phyloP scores from a whole-genome alignment of 1,284 basidiomycete genomes.

The Papiliotrema terrestris region DNA sequence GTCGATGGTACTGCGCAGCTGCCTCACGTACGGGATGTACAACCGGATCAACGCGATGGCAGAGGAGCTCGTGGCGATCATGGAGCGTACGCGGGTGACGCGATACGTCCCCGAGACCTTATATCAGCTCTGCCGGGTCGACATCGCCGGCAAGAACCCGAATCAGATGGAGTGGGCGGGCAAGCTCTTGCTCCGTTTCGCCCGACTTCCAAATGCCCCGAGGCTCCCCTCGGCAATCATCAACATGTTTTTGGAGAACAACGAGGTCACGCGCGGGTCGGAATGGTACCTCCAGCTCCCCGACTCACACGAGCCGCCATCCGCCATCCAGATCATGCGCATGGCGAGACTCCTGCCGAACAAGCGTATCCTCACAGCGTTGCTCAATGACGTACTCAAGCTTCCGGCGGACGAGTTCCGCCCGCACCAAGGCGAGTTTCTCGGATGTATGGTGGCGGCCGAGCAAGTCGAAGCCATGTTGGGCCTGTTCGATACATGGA shows the following conservation, averaged over 20 bases:
- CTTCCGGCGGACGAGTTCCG: not conserved
- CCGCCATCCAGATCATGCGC: conserved; percentile 1
- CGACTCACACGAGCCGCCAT: not conserved
- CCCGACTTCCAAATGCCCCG: not conserved
- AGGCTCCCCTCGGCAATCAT: conserved; percentile 3
- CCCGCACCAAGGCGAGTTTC: not conserved
- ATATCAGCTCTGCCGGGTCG: not conserved
- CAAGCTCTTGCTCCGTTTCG: not conserved
- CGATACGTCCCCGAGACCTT: not conserved
- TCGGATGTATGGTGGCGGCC: not conserved
- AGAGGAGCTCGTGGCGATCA: not conserved
- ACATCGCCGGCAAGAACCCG: not conserved
- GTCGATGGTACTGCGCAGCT: not conserved
- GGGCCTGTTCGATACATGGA: not conserved
- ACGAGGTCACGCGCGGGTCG: not conserved
- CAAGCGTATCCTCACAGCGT: not conserved
- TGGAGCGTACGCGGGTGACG: not conserved
- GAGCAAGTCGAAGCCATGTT: not conserved
- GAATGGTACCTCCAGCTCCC: not conserved
- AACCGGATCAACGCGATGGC: not conserved
- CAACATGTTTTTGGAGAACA: not conserved
- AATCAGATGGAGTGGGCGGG: conserved; percentile 1
- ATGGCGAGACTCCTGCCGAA: not conserved
- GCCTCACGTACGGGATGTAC: not conserved
- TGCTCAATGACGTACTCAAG: not conserved